Percentiles rank a stretch among this genome's conserved stretches.
Conservation (phyloP, 768 basidiomycete species). For the Phylloporus arenicola region DNA sequence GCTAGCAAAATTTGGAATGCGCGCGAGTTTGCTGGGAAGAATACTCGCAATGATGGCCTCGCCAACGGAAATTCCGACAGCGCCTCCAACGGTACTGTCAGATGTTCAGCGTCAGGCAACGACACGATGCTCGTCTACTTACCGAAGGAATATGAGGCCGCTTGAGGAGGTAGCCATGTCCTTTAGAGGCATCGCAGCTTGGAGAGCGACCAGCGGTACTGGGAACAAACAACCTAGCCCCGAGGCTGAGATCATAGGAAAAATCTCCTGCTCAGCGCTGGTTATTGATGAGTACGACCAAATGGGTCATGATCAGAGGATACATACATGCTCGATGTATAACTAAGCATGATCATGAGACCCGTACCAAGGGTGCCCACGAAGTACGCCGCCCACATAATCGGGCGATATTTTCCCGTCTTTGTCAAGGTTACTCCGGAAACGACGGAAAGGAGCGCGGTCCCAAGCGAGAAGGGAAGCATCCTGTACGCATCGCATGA, state of each 20-base stretch:
- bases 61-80: conserved; percentile 68
- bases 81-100: conserved; percentile 63
- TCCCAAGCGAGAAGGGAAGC: conserved; percentile 67
- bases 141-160: conserved; percentile 68
- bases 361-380: conserved; percentile 62
- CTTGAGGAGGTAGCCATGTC: conserved; percentile 82
- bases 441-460: conserved; percentile 46
- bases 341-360: conserved; percentile 67
- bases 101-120: not conserved
- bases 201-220: conserved; percentile 64
- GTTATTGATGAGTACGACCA: conserved; percentile 5
- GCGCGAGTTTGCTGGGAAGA: conserved; percentile 29
- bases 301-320: not conserved
- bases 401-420: conserved; percentile 51
- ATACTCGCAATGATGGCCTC: conserved; percentile 66
- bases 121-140: conserved; percentile 3
- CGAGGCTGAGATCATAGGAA: conserved; percentile 58
- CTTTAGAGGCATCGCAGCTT: conserved; percentile 82
- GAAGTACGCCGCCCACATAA: conserved; percentile 59
- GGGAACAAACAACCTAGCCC: conserved; percentile 67
- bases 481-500: conserved; percentile 41
- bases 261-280: conserved; percentile 62
- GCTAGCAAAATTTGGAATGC: conserved; percentile 29
- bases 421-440: conserved; percentile 56
- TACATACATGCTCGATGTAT: conserved; percentile 38